Conservation (phyloP, 2,329 filamentous ascomycete genomes). For the Ilyonectria destructans region DNA sequence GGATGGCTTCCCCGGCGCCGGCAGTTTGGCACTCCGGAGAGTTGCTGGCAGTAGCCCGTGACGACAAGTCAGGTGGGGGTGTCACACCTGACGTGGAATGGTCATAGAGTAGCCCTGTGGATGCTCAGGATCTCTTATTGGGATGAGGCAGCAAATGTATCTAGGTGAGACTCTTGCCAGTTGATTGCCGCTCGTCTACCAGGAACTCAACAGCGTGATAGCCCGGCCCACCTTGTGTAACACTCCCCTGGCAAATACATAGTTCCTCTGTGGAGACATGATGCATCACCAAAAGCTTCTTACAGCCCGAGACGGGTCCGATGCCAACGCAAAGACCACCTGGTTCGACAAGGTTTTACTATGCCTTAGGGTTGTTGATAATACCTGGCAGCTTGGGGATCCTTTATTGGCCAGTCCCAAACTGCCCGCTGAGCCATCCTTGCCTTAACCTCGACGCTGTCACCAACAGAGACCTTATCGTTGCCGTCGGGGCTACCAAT, state of each 20-base stretch:
- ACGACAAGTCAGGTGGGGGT: constrained; percentile 6
- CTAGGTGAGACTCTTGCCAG: constrained; percentile 11
- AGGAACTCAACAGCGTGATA: neutral
- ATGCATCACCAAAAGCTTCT: neutral
- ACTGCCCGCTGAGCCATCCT: constrained; percentile 67
- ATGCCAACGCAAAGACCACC: constrained; percentile 37
- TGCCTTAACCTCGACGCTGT: constrained; percentile 69
- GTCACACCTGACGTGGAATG: constrained; percentile 27
- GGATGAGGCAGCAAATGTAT: constrained; percentile 7
- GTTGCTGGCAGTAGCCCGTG: neutral
- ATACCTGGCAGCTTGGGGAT: constrained; percentile 45
- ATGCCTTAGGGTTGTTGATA: constrained; percentile 39
- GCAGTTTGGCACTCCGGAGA: neutral
- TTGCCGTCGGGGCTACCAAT: constrained; percentile 43
- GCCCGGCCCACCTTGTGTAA: constrained; percentile 8
- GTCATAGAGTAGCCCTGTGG: neutral
- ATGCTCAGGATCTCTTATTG: neutral
- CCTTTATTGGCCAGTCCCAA: constrained; percentile 65
- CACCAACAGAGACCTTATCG: constrained; percentile 53
- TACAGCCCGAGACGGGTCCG: neutral
- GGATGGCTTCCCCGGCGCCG: constrained; percentile 11
- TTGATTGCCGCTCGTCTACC: neutral
- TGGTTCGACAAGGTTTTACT: constrained; percentile 28
- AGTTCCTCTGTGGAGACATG: neutral
- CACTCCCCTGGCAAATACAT: neutral